Evolutionary conservation across 2,329 filamentous ascomycete genomes (phyloP), one percentile per base, ranked within the genome.

Genomic region (Ascochyta fabae): DNA sequence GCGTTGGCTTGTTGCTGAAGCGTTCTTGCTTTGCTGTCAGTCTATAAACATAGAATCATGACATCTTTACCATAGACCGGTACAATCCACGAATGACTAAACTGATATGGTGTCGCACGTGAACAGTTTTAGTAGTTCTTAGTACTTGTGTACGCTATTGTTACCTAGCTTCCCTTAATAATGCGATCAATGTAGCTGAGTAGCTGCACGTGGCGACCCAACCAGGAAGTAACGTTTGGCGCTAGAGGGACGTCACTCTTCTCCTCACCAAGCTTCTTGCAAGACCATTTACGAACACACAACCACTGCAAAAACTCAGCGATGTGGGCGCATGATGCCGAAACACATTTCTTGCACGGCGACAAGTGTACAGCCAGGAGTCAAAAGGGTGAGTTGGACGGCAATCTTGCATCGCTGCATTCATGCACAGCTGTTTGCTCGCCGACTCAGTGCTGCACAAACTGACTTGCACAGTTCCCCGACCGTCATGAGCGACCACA

Each of bases 301-400:
- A 38, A 6, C 19, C 31, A 34, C 50, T 29, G 22, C 9, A 24
- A 23, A 16, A 4, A 4, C 33, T 43, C 19, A 47, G 42, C 26
- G 27, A 57, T 57, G 54, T 45, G 39, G 40, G 33, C 27, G 7
- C 16, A 48, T 1, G 22, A 64, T 69, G 65, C 31, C 53, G 34
- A 58, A 57, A 47, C 54, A 53, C 23, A 64, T 71, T 13, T 58
- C 55, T 5, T 73, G 69, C 50, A 59, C 68, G 8, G 56, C 59
- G 23, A 70, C 66, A 23, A 64, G 62, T 26, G 58, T 65, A 42
- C 71, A 73, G 22, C 35, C 6, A 13, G 67, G 69, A 27, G 40
- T 38, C 8, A 41, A 55, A 29, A 66, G 70, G 47, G 70, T 73
- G 42, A 67, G 69, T 62, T n/a, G 19, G 12, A 8, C 15, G 31